Conservation (phyloP, 176 grass and related monocot species). For the Avena insularis region DNA sequence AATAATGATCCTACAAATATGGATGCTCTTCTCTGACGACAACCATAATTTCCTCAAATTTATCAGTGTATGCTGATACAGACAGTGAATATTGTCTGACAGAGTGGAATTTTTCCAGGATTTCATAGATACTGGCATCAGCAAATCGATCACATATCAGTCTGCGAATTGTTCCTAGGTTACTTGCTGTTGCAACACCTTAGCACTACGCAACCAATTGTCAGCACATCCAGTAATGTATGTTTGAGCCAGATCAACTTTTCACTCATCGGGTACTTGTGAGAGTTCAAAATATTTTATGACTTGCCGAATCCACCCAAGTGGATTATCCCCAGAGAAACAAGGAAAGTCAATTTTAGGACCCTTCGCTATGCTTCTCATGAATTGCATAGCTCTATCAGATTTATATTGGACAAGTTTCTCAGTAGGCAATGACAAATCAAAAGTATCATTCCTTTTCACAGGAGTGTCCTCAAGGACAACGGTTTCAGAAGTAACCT, state of each 20-base stretch:
- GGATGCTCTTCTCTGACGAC: not conserved
- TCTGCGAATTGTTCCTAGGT: not conserved
- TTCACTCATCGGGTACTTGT: not conserved
- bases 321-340: too few species aligned
- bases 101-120: not conserved
- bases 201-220: not conserved
- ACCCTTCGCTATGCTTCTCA: not conserved
- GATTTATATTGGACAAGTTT: not conserved
- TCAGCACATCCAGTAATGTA: not conserved
- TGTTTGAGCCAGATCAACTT: not conserved
- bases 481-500: too few species aligned
- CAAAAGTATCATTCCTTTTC: too few species aligned
- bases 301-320: not conserved
- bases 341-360: not conserved
- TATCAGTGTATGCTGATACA: not conserved
- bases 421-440: too few species aligned
- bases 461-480: too few species aligned
- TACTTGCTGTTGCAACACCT: not conserved
- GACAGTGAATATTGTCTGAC: not conserved
- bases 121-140: not conserved
- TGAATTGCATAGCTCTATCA: not conserved
- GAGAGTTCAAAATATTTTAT: not conserved
- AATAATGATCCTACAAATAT: not conserved
- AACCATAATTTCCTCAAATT: not conserved
- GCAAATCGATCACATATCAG: not conserved